phyloP scores from a whole-genome alignment of 169 alveolate species.

The Besnoitia besnoiti region DNA sequence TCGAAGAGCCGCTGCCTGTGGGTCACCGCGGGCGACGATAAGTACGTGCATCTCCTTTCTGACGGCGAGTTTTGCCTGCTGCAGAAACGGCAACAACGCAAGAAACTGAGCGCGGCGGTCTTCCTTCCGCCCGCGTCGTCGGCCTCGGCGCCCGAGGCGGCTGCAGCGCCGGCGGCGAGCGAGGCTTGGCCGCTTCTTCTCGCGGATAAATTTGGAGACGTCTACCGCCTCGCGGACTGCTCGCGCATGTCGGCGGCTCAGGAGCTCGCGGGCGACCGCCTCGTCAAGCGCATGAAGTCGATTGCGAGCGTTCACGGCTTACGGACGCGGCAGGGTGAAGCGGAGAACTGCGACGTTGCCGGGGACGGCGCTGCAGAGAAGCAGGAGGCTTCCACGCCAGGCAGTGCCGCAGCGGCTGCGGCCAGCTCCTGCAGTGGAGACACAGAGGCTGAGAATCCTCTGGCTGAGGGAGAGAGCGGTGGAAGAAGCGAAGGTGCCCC shows the following conservation, averaged over 20 bases:
- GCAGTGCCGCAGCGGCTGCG: no score
- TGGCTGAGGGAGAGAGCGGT: background rate
- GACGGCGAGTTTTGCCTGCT: constrained; percentile 16
- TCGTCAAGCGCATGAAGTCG: constrained; percentile 3
- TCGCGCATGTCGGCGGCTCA: constrained; percentile 1
- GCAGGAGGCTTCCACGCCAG: no score
- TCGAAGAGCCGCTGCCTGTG: background rate
- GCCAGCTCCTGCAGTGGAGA: no score
- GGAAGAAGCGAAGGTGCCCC: background rate
- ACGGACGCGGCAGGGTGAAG: background rate
- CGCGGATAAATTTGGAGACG: constrained; percentile 42
- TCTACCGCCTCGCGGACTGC: background rate
- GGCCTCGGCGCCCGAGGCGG: background rate
- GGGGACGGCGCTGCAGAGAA: no score
- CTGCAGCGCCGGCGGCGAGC: background rate
- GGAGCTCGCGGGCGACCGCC: constrained; percentile 40
- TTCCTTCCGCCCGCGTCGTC: background rate
- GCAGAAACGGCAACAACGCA: constrained; percentile 45
- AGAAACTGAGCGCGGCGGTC: constrained; percentile 41
- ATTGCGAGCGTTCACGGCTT: background rate
- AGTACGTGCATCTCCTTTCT: background rate
- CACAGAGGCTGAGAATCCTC: no score
- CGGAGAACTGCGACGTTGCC: background rate
- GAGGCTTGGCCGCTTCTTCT: background rate
- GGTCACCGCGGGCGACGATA: constrained; percentile 47